Percentiles rank a stretch among this genome's conserved stretches.
Conservation (phyloP, 2,329 filamentous ascomycete genomes). For the Alternaria consortialis region DNA sequence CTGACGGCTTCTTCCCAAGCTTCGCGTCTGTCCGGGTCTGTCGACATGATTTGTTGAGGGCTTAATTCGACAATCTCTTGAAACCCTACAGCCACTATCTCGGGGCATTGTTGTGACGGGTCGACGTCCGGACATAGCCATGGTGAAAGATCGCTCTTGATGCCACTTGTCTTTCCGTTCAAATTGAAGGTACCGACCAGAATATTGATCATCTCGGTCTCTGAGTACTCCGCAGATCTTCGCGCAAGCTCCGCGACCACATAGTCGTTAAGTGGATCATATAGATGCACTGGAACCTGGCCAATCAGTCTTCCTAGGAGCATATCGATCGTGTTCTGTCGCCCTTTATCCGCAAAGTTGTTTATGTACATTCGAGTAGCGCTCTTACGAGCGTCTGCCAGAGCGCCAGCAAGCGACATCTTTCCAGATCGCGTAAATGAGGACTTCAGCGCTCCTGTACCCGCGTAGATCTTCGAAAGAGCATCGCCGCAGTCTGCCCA, state of each 20-base stretch:
- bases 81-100: slow-evolving; percentile 90
- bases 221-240: slow-evolving; percentile 75
- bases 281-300: slow-evolving; percentile 83
- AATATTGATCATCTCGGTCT: slow-evolving; percentile 76
- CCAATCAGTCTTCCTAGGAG: slow-evolving; percentile 85
- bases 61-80: slow-evolving; percentile 99
- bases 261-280: slow-evolving; percentile 93
- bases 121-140: slow-evolving; percentile 82
- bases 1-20: slow-evolving; percentile 87
- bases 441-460: slow-evolving; percentile 92
- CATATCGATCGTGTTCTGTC: slow-evolving; percentile 95
- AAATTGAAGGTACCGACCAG: slow-evolving; percentile 93
- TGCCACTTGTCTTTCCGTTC: slow-evolving; percentile 83
- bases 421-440: slow-evolving; percentile 95
- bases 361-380: slow-evolving; percentile 96
- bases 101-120: slow-evolving; percentile 70
- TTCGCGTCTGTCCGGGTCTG: slow-evolving; percentile 84
- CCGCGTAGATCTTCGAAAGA: slow-evolving; percentile 93
- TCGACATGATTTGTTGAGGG: slow-evolving; percentile 99
- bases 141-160: slow-evolving; percentile 79
- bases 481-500: slow-evolving; percentile 99
- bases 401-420: slow-evolving; percentile 90
- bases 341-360: slow-evolving; percentile 92
- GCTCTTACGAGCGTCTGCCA: slow-evolving; percentile 95
- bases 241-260: slow-evolving; percentile 79